phyloP scores from a whole-genome alignment of 805 yeast species.

The Metschnikowia gelsemii region DNA sequence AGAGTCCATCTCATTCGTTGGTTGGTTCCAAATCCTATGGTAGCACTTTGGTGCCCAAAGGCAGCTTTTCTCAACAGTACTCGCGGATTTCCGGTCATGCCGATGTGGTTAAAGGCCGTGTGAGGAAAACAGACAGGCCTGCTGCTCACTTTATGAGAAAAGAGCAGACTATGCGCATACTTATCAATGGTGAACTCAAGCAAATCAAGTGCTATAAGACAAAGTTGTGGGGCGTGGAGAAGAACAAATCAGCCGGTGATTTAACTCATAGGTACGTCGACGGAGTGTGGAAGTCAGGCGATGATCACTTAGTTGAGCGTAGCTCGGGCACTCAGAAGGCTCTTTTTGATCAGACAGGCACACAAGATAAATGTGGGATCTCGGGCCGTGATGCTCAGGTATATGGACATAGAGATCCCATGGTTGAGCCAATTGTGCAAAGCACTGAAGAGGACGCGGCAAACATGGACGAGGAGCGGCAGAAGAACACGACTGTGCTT shows the following conservation, averaged over 20 bases:
- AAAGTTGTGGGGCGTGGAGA: conserved; percentile 90
- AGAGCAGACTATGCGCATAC: conserved; percentile 63
- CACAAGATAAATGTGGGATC: conserved; percentile 25
- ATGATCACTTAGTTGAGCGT: conserved; percentile 74
- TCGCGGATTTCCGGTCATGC: conserved; percentile 36
- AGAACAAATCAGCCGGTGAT: conserved; percentile 53
- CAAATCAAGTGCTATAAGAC: conserved; percentile 62
- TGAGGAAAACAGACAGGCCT: conserved; percentile 56
- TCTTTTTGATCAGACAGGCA: neutral
- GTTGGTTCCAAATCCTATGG: conserved; percentile 38
- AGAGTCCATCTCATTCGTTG: conserved; percentile 31
- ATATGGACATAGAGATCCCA: conserved; percentile 27
- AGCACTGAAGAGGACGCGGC: neutral
- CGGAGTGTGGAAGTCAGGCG: conserved; percentile 78
- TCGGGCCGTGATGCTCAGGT: conserved; percentile 25
- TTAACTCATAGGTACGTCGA: conserved; percentile 61
- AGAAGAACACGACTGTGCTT: conserved; percentile 45
- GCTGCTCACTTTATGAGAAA: conserved; percentile 35
- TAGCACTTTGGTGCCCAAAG: conserved; percentile 31
- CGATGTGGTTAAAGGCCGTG: conserved; percentile 55
- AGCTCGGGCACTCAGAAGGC: conserved; percentile 15
- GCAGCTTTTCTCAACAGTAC: conserved; percentile 24
- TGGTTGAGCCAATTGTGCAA: no score
- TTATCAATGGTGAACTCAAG: conserved; percentile 55
- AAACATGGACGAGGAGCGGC: conserved; percentile 20